Conservation (phyloP, 257 asterid species). For the Handroanthus guayacan region DNA sequence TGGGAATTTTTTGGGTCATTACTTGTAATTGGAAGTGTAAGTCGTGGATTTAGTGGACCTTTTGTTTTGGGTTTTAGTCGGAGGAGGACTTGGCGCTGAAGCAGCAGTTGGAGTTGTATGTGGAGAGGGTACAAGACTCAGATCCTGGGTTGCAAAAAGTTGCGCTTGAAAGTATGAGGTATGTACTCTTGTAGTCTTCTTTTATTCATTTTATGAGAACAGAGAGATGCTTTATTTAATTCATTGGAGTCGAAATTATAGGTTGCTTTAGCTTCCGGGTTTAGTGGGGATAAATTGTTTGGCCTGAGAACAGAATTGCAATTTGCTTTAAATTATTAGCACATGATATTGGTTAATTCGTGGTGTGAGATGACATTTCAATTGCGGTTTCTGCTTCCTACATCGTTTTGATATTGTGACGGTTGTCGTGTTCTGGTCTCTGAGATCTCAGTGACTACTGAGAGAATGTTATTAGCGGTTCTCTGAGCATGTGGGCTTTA, state of each 20-base stretch:
- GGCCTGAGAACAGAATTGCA: background rate
- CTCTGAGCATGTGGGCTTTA: background rate
- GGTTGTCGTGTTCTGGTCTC: background rate
- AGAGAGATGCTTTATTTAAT: conserved; percentile 17
- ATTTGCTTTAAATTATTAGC: background rate
- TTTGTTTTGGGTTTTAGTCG: conserved; percentile 55
- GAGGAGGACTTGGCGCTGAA: conserved; percentile 95
- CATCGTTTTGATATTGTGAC: background rate
- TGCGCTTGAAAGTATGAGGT: conserved; percentile 97
- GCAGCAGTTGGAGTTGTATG: conserved; percentile 91
- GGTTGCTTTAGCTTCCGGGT: background rate
- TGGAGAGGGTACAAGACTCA: conserved; percentile 87
- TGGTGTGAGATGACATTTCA: background rate
- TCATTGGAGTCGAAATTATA: background rate
- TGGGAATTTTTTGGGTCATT: background rate
- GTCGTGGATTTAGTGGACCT: conserved; percentile 19
- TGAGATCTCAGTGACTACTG: background rate
- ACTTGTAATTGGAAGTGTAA: conserved; percentile 1
- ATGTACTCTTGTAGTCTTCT: conserved; percentile 26
- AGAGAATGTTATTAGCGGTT: background rate
- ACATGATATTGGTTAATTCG: background rate
- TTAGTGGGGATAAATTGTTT: background rate
- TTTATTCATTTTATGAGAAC: conserved; percentile 2
- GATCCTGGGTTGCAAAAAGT: conserved; percentile 87
- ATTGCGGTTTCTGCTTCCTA: background rate